Evolutionary conservation across 495 filamentous ascomycete genomes (phyloP).

Genomic region (Penicillium canescens): DNA sequence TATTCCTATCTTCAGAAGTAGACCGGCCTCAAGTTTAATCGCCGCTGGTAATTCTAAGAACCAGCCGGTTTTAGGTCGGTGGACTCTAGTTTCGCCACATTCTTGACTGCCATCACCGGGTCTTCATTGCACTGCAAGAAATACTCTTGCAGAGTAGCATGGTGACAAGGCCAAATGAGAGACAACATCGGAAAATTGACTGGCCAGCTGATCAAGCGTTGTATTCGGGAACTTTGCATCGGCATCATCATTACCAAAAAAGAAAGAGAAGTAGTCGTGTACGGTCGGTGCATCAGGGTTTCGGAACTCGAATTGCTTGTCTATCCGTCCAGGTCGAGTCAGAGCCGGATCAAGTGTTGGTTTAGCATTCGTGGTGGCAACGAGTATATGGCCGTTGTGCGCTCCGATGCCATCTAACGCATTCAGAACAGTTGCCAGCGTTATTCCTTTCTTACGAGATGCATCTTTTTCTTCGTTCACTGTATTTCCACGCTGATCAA

Average conservation of each 20-base stretch:
- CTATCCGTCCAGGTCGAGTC: slow-evolving; percentile 5
- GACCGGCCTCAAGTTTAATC: too few species aligned
- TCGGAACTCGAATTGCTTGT: slow-evolving; percentile 1
- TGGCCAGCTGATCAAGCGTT: neutral
- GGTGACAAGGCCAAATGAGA: neutral
- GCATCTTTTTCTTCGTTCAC: too few species aligned
- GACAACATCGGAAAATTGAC: neutral
- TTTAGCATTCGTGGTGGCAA: slow-evolving; percentile 3
- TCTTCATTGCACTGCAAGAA: too few species aligned
- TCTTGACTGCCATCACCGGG: too few species aligned
- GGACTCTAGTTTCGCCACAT: too few species aligned
- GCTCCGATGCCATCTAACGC: slow-evolving; percentile 1
- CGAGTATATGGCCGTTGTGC: neutral
- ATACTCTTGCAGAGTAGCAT: too few species aligned
- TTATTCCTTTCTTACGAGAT: neutral
- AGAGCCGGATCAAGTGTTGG: slow-evolving; percentile 3
- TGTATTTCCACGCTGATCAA: too few species aligned
- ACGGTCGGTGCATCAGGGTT: slow-evolving; percentile 1
- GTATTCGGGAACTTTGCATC: neutral
- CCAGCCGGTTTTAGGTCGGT: too few species aligned
- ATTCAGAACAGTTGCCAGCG: slow-evolving; percentile 2
- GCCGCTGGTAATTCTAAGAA: too few species aligned
- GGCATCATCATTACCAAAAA: neutral
- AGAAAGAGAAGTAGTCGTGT: neutral
- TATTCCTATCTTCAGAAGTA: too few species aligned